Conservation (phyloP, 2,329 filamentous ascomycete genomes). For the Phaeoacremonium minimum region DNA sequence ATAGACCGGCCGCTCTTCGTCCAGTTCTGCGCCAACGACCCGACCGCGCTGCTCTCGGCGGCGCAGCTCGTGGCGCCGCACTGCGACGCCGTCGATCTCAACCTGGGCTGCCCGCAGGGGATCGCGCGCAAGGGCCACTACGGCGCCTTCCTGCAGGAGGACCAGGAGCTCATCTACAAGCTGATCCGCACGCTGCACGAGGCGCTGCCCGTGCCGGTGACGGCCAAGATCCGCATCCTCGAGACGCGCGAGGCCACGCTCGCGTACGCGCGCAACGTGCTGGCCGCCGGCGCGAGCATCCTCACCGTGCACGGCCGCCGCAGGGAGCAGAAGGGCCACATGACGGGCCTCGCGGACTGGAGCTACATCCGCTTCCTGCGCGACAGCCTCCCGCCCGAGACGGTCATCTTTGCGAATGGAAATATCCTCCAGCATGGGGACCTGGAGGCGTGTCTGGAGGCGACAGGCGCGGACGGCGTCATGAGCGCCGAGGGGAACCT, state of each 20-base stretch:
- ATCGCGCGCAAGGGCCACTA: constrained; percentile 90
- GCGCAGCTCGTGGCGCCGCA: constrained; percentile 76
- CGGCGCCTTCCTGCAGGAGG: constrained; percentile 91
- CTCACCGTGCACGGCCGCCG: constrained; percentile 86
- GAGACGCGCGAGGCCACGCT: constrained; percentile 84
- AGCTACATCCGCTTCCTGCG: constrained; percentile 74
- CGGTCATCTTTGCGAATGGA: constrained; percentile 94
- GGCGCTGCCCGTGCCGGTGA: constrained; percentile 77
- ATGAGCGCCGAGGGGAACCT: constrained; percentile 97
- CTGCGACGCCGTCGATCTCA: constrained; percentile 93
- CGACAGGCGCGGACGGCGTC: constrained; percentile 83
- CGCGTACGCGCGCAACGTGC: constrained; percentile 81
- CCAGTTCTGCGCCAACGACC: constrained; percentile 91
- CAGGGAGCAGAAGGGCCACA: constrained; percentile 91
- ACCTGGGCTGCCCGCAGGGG: constrained; percentile 92
- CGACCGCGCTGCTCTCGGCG: constrained; percentile 73
- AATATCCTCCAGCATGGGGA: constrained; percentile 83
- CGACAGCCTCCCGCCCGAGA: constrained; percentile 77
- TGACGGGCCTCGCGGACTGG: constrained; percentile 94
- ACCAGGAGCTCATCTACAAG: constrained; percentile 76
- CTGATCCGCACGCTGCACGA: constrained; percentile 80
- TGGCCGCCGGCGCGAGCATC: constrained; percentile 86
- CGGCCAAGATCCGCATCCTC: constrained; percentile 88
- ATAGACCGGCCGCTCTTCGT: constrained; percentile 89
- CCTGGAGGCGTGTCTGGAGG: constrained; percentile 70